Base-by-base conservation (phyloP, 352 stramenopile genomes). In the Phytophthora sp. region DNA sequence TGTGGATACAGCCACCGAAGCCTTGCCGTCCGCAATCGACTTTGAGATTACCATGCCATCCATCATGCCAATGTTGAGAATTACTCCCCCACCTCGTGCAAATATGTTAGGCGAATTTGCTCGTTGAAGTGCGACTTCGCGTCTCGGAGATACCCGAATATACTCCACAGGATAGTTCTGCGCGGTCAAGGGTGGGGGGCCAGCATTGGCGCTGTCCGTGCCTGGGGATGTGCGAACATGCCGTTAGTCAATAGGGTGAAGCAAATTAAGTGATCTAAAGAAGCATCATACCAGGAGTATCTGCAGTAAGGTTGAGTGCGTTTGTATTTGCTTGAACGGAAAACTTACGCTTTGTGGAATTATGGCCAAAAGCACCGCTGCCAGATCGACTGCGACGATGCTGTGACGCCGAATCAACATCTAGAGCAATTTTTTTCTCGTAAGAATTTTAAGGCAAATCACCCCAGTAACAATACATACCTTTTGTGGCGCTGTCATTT, bases 31-130 rank as follows among this genome's bases (percentile, higher is more conserved):
- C 9, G 39, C 31, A 27, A 50, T 38, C 12, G 66, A 42, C 23
- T 64, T 62, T 1, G 61, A 61, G 12, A 71, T 54, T 3, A 34
- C 24, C 27, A 59, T 59, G 4, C 51, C 51, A 37, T 74, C 58
- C 49, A 66, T 59, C 13, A 44, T 54, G 4, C 66, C 72, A 21
- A 76, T 49, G n/a, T 31, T 74, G 10, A 78, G 44, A 51, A 72
- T 72, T 10, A 74, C 65, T 3, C 64, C 68, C 9, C 51, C 65
- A 13, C 38, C 34, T 8, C 24, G 42, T 17, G 49, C 18, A 30
- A 57, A 66, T 3, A 49, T 24, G 13, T 59, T 59, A 8, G 61
- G 48, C 8, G 71, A 63, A 37, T 11, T 46, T 5, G 24, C 21
- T 50, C 45, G 49, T 5, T 68, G 43, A 20, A 60, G 17, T 11